Percentiles rank a stretch among this genome's conserved stretches.
Evolutionary conservation across 352 stramenopile species (phyloP).

Genomic region (Globisporangium irregulare): DNA sequence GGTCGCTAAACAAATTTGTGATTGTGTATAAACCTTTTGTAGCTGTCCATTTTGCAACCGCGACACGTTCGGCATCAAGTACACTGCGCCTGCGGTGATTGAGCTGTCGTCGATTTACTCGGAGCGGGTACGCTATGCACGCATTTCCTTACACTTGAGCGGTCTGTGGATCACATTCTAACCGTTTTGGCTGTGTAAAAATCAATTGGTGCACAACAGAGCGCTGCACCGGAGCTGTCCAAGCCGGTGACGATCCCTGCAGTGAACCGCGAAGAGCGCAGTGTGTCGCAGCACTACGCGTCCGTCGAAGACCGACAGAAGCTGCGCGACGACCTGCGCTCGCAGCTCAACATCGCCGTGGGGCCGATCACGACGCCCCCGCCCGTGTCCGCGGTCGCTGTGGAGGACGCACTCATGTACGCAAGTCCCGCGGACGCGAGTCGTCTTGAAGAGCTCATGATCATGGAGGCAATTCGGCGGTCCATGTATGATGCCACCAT

Average conservation of each 20-base stretch:
- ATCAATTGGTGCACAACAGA: neutral
- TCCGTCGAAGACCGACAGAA: constrained; percentile 74
- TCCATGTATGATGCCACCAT: constrained; percentile 66
- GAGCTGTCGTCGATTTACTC: constrained; percentile 48
- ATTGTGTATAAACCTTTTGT: constrained; percentile 16
- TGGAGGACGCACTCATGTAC: constrained; percentile 25
- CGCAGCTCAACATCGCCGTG: constrained; percentile 62
- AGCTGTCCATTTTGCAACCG: constrained; percentile 84
- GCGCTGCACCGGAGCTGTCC: constrained; percentile 16
- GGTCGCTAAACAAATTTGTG: neutral
- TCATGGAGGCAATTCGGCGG: constrained; percentile 78
- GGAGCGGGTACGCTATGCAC: constrained; percentile 25
- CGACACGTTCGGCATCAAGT: constrained; percentile 54
- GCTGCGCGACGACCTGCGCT: constrained; percentile 67
- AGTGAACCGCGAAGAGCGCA: constrained; percentile 23
- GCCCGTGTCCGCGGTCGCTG: constrained; percentile 34
- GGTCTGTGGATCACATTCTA: neutral
- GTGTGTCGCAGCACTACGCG: constrained; percentile 45
- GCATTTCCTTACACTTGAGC: neutral
- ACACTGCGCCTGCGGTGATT: constrained; percentile 39
- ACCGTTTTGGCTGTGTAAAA: neutral
- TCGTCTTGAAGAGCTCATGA: constrained; percentile 75
- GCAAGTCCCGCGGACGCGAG: constrained; percentile 49
- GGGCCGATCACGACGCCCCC: constrained; percentile 49
- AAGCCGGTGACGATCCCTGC: constrained; percentile 3